Conservation (phyloP, 2,329 filamentous ascomycete genomes). For the Calonectria ilicicola region DNA sequence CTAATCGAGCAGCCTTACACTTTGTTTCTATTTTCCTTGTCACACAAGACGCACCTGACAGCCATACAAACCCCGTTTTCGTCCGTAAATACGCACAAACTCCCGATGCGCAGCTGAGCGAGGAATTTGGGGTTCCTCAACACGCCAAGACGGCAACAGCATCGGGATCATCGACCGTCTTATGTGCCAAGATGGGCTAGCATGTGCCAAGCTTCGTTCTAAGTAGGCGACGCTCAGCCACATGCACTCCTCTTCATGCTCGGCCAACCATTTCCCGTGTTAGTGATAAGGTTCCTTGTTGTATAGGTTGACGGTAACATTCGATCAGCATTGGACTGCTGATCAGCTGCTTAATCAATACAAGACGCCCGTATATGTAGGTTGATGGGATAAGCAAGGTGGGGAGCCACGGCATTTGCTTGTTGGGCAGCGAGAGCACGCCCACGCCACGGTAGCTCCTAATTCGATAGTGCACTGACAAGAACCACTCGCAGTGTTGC, state of each 20-base stretch:
- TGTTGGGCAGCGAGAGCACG: background rate
- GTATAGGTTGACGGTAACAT: slow-evolving; percentile 1
- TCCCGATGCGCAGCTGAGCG: background rate
- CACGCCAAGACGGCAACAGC: background rate
- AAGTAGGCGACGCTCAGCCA: slow-evolving; percentile 11
- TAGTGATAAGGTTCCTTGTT: background rate
- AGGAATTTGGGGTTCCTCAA: background rate
- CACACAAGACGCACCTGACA: background rate
- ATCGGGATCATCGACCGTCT: background rate
- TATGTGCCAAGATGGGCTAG: background rate
- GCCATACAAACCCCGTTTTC: background rate
- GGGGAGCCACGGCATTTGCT: background rate
- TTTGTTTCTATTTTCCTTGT: background rate
- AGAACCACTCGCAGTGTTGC: background rate
- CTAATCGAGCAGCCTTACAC: background rate
- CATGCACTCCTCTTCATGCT: background rate
- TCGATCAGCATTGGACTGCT: background rate
- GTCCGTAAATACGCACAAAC: background rate
- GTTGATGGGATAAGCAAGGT: slow-evolving; percentile 5
- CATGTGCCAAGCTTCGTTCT: slow-evolving; percentile 21
- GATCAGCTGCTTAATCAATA: slow-evolving; percentile 6
- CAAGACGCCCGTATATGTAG: slow-evolving; percentile 6
- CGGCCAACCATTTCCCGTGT: background rate
- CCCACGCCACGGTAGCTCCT: background rate
- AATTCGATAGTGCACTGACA: background rate